Conservation (phyloP, 768 basidiomycete species). For the Lanmaoa rubissima region DNA sequence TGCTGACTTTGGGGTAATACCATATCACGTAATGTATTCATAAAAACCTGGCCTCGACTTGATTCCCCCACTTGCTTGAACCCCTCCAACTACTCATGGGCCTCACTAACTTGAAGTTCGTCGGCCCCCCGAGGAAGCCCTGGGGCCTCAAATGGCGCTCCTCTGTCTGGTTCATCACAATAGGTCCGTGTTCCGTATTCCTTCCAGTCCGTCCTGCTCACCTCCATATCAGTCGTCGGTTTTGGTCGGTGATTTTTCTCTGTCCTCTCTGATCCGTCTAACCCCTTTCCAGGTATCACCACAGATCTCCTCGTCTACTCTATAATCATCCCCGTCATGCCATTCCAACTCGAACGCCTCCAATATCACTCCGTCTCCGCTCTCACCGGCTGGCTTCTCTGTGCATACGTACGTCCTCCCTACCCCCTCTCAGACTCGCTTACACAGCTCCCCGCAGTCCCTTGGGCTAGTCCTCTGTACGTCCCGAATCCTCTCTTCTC, state of each 20-base stretch:
- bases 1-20: background rate
- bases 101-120: background rate
- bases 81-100: conserved; percentile 7
- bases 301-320: conserved; percentile 62
- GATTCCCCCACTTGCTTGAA: too few relatives aligned
- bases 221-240: conserved; percentile 40
- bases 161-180: conserved; percentile 55
- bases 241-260: conserved; percentile 38
- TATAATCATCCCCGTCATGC: conserved; percentile 60
- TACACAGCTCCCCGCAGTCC: conserved; percentile 38
- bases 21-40: conserved; percentile 3
- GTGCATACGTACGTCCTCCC: conserved; percentile 47
- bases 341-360: conserved; percentile 56
- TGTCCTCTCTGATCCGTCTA: background rate
- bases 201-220: background rate
- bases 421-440: background rate
- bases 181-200: conserved; percentile 28
- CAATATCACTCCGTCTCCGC: conserved; percentile 46
- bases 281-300: conserved; percentile 31
- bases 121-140: conserved; percentile 24
- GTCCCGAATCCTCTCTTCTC: conserved; percentile 12
- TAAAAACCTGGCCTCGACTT: conserved; percentile 1
- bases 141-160: conserved; percentile 56
- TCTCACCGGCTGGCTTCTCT: conserved; percentile 59
- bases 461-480: conserved; percentile 53